These are phyloP conservation scores for Acer yangbiense DNA, from an alignment of 345 rosid genomes.

Conservation along the genomic window DNA sequence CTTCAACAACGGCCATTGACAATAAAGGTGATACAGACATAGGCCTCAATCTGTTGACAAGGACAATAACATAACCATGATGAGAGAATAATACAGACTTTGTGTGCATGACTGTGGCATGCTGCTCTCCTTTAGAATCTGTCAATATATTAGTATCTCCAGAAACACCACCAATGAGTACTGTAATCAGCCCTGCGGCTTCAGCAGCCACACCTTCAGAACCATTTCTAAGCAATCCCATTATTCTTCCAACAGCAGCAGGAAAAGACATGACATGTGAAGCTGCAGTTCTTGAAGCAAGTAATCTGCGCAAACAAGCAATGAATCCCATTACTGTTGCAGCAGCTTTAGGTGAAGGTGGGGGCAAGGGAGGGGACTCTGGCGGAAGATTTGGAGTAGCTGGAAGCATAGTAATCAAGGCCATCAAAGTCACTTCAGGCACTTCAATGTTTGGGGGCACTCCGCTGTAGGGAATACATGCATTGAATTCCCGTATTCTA, in stretches of 20 bases:
- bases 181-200: constrained; percentile 82
- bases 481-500: constrained; percentile 98
- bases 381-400: constrained; percentile 89
- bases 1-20: constrained; percentile 97
- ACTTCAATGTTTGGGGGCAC: constrained; percentile 84
- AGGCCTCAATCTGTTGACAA: constrained; percentile 91
- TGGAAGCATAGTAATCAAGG: constrained; percentile 98
- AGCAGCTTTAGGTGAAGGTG: constrained; percentile 99
- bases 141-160: constrained; percentile 55
- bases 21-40: constrained; percentile 91
- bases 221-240: constrained; percentile 98
- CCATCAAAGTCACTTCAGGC: constrained; percentile 97
- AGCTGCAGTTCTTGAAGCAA: constrained; percentile 91
- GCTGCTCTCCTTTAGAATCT: constrained; percentile 88
- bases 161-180: constrained; percentile 88
- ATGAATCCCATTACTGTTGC: constrained; percentile 97
- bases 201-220: constrained; percentile 98
- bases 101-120: constrained; percentile 96
- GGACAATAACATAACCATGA: constrained; percentile 68
- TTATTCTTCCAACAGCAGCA: constrained; percentile 98
- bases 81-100: constrained; percentile 89
- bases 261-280: constrained; percentile 98
- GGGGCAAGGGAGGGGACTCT: constrained; percentile 95
- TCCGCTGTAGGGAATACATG: constrained; percentile 84
- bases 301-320: constrained; percentile 90